phyloP scores from a whole-genome alignment of 139 green algal species.

The Picochlorum sp. region DNA sequence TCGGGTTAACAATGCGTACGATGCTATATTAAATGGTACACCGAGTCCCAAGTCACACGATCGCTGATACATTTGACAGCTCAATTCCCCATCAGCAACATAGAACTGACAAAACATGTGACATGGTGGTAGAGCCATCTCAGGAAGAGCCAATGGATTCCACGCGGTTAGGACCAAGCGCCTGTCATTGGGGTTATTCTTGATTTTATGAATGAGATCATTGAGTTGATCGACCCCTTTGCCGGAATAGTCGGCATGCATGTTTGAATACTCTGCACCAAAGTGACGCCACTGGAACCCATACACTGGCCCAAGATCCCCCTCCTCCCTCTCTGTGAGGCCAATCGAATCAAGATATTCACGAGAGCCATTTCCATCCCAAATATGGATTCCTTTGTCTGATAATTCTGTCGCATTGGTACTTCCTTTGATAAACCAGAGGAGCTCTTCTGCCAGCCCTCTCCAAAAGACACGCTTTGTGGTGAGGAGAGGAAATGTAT shows the following conservation, averaged over 20 bases:
- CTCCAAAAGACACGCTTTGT: constrained; percentile 96
- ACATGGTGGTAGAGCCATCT: constrained; percentile 98
- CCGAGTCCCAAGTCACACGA: constrained; percentile 95
- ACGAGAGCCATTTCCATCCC: constrained; percentile 88
- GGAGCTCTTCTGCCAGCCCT: constrained; percentile 91
- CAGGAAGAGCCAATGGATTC: constrained; percentile 86
- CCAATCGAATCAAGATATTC: constrained; percentile 62
- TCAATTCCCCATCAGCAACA: constrained; percentile 92
- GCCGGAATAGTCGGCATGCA: constrained; percentile 92
- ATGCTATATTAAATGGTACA: constrained; percentile 99
- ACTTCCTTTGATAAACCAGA: constrained; percentile 93
- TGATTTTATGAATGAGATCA: constrained; percentile 84
- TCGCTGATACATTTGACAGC: constrained; percentile 98
- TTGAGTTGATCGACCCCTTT: constrained; percentile 94
- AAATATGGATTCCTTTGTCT: constrained; percentile 90
- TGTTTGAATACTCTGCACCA: constrained; percentile 88
- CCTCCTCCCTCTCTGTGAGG: constrained; percentile 69
- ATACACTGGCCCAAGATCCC: constrained; percentile 96
- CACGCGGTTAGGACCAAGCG: constrained; percentile 95
- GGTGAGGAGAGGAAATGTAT: constrained; percentile 95
- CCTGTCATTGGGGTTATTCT: constrained; percentile 81
- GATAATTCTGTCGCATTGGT: constrained; percentile 78
- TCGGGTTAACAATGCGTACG: constrained; percentile 89
- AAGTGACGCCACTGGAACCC: constrained; percentile 99
- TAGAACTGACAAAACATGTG: constrained; percentile 99